A percentile compares a stretch with the other conserved stretches of the same genome.
Evolutionary conservation across 495 filamentous ascomycete genomes (phyloP).

Genomic region (Neurospora cerealis): DNA sequence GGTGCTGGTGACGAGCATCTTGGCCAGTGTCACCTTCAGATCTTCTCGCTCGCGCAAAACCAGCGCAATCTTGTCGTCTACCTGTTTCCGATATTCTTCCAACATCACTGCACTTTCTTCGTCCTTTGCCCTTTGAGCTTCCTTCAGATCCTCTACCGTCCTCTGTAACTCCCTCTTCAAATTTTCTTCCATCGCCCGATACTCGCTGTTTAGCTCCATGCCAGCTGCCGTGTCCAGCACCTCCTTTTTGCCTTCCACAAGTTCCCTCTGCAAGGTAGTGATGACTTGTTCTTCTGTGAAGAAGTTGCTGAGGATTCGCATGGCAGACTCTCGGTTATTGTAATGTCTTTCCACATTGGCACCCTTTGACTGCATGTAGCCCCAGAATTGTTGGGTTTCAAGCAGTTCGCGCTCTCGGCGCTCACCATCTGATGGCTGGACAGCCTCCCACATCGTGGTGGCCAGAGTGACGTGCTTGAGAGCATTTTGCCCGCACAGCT

Average conservation of each 20-base stretch:
- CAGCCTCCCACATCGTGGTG: conserved; percentile 36
- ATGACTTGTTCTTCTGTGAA: background rate
- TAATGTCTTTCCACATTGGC: conserved; percentile 16
- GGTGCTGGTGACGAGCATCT: background rate
- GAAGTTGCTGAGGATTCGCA: background rate
- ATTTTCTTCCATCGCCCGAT: background rate
- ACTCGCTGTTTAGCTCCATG: background rate
- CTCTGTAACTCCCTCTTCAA: background rate
- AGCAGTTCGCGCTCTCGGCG: conserved; percentile 28
- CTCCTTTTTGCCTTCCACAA: background rate
- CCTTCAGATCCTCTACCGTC: background rate
- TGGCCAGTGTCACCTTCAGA: background rate
- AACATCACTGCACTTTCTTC: background rate
- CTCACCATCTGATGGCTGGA: conserved; percentile 10
- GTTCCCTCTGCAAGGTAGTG: background rate
- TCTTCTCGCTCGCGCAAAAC: background rate
- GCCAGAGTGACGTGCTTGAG: conserved; percentile 30
- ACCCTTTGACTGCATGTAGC: conserved; percentile 19
- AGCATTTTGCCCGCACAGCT: conserved; percentile 30
- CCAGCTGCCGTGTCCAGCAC: background rate
- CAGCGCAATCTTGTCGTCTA: background rate
- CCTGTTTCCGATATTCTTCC: background rate
- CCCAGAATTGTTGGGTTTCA: conserved; percentile 30
- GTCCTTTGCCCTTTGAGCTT: background rate
- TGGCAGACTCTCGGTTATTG: conserved; percentile 19